Percentiles rank a stretch among this genome's conserved stretches.
phyloP scores from a whole-genome alignment of 164 flowering plant species.

The Cinnamomum micranthum region DNA sequence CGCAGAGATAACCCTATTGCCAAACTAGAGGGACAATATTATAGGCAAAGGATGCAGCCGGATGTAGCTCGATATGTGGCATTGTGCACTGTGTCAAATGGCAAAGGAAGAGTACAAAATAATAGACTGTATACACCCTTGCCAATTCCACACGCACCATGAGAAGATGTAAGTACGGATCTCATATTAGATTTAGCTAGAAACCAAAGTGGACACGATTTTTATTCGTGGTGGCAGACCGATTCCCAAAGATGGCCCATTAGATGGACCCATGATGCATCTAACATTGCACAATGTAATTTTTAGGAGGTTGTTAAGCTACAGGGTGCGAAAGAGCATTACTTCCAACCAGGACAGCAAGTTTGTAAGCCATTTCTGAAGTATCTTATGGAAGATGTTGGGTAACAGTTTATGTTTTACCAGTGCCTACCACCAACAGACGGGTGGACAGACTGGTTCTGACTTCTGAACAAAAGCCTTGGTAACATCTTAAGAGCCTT shows the following conservation, averaged over 20 bases:
- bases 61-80: background rate
- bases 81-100: background rate
- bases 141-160: background rate
- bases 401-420: background rate
- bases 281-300: too few species aligned
- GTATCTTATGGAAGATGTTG: background rate
- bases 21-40: background rate
- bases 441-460: background rate
- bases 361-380: conserved; percentile 1
- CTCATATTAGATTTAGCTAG: background rate
- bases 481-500: background rate
- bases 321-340: background rate
- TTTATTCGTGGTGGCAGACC: background rate
- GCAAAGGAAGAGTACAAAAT: background rate
- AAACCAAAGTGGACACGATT: background rate
- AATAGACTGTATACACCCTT: too few species aligned
- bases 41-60: background rate
- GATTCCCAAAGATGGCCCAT: conserved; percentile 3
- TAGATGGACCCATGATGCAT: background rate
- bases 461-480: background rate
- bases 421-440: conserved; percentile 3
- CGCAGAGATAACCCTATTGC: background rate
- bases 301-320: background rate
- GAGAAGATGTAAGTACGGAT: background rate
- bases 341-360: background rate